Evolutionary conservation across 345 rosid species (phyloP).

Genomic region (Syzygium jambos): DNA sequence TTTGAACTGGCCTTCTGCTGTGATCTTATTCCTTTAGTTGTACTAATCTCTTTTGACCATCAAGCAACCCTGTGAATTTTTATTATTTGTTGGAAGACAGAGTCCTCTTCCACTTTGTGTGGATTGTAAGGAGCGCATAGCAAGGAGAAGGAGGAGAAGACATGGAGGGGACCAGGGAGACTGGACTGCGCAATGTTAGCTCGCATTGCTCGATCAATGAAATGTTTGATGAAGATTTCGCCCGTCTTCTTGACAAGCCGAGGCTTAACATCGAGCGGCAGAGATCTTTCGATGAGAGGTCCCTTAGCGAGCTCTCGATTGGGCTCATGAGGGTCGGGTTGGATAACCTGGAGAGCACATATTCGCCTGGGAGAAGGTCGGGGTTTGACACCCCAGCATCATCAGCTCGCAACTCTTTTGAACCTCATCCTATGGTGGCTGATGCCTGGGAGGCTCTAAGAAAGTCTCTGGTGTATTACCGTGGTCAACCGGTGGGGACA

Average conservation of each 20-base stretch:
- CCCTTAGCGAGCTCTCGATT: constrained; percentile 76
- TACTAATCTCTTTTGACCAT: background rate
- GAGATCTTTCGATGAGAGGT: constrained; percentile 91
- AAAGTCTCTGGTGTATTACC: constrained; percentile 66
- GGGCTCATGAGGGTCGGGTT: constrained; percentile 44
- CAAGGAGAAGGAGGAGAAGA: background rate
- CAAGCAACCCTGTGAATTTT: background rate
- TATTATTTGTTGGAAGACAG: background rate
- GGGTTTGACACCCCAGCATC: constrained; percentile 80
- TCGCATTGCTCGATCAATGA: constrained; percentile 76
- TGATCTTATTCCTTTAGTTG: background rate
- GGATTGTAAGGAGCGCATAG: background rate
- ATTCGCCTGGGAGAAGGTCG: constrained; percentile 60
- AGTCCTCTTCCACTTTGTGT: background rate
- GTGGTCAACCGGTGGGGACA: constrained; percentile 85
- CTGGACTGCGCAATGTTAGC: constrained; percentile 53
- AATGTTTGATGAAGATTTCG: constrained; percentile 64
- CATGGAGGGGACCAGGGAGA: constrained; percentile 55
- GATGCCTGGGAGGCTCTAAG: constrained; percentile 96
- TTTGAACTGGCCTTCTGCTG: background rate
- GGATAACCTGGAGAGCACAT: constrained; percentile 41
- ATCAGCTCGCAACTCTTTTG: constrained; percentile 76
- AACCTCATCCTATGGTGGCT: constrained; percentile 93
- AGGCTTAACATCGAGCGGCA: constrained; percentile 82
- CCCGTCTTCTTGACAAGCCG: constrained; percentile 79